A percentile compares a stretch with the other conserved stretches of the same genome.
Evolutionary conservation across 495 filamentous ascomycete species (phyloP).

Genomic region (Hypoxylon crocopeplum): DNA sequence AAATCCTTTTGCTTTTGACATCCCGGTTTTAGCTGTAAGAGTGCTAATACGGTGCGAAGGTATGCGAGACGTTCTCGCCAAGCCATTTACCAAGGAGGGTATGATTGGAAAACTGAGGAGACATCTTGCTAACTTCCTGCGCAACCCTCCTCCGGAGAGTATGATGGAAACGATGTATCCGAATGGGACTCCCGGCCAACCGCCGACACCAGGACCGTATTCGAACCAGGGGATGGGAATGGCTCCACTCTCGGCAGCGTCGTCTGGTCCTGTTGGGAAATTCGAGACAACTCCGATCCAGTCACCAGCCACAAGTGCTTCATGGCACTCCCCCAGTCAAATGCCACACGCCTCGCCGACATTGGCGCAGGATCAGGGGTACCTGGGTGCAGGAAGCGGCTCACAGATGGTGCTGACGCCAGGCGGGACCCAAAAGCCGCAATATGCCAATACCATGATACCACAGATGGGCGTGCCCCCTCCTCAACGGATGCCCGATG

Average conservation of each 20-base stretch:
- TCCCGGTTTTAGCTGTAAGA: background rate
- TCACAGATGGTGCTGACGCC: slow-evolving; percentile 54
- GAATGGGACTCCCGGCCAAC: slow-evolving; percentile 36
- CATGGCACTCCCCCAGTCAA: slow-evolving; percentile 77
- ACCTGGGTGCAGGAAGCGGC: slow-evolving; percentile 47
- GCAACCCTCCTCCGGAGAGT: slow-evolving; percentile 50
- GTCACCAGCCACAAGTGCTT: slow-evolving; percentile 72
- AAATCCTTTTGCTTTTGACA: background rate
- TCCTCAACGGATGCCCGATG: slow-evolving; percentile 40
- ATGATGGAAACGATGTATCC: slow-evolving; percentile 43
- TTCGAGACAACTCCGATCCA: slow-evolving; percentile 83
- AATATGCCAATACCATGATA: slow-evolving; percentile 43
- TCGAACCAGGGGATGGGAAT: slow-evolving; percentile 65
- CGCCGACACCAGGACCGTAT: slow-evolving; percentile 51
- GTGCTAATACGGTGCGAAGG: slow-evolving; percentile 59
- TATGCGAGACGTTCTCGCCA: slow-evolving; percentile 98
- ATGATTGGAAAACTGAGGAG: slow-evolving; percentile 90
- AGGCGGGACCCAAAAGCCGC: slow-evolving; percentile 48
- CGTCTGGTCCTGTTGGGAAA: slow-evolving; percentile 60
- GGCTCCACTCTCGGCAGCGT: slow-evolving; percentile 54
- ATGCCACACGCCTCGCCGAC: slow-evolving; percentile 68
- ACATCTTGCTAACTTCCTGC: slow-evolving; percentile 77
- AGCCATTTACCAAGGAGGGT: slow-evolving; percentile 96
- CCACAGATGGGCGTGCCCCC: slow-evolving; percentile 42
- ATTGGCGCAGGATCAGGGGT: slow-evolving; percentile 47